Percentiles rank a stretch among this genome's conserved stretches.
Evolutionary conservation across 2,329 filamentous ascomycete species (phyloP).

Genomic region (Neopestalotiopsis sp.): DNA sequence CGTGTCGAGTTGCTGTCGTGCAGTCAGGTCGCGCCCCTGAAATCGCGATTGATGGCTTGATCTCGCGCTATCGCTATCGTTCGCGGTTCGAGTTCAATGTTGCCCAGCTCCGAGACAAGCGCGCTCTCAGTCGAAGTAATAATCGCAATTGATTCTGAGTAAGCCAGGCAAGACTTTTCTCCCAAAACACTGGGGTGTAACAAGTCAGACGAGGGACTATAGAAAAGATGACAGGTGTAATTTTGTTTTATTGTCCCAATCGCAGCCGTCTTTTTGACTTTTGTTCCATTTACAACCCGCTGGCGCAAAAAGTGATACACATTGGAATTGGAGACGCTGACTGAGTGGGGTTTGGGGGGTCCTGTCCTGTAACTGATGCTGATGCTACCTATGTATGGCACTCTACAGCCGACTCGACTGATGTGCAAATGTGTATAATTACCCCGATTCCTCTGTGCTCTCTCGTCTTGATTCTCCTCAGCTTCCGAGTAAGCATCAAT

Average conservation of each 20-base stretch:
- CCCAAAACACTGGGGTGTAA: too few species aligned
- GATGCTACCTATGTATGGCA: neutral
- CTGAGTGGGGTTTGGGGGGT: neutral
- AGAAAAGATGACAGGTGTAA: conserved; percentile 6
- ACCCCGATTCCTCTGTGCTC: too few species aligned
- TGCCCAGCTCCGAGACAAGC: neutral
- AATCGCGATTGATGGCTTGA: neutral
- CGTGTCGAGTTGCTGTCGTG: neutral
- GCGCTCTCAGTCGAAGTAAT: too few species aligned
- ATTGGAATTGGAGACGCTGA: neutral
- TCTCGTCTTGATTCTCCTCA: too few species aligned
- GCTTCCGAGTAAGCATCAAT: too few species aligned
- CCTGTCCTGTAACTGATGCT: neutral
- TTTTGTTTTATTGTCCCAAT: conserved; percentile 1
- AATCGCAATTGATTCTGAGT: too few species aligned
- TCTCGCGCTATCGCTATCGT: neutral
- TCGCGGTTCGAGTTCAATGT: neutral
- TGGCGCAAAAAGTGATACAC: neutral
- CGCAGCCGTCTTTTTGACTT: neutral
- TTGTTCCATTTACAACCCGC: neutral
- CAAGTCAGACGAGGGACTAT: neutral
- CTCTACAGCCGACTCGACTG: neutral
- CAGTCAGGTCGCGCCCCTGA: neutral
- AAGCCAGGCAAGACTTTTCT: too few species aligned
- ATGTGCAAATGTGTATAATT: too few species aligned